Base-by-base conservation (phyloP, 108 stramenopile species). In the Skeletonema menzelii region DNA sequence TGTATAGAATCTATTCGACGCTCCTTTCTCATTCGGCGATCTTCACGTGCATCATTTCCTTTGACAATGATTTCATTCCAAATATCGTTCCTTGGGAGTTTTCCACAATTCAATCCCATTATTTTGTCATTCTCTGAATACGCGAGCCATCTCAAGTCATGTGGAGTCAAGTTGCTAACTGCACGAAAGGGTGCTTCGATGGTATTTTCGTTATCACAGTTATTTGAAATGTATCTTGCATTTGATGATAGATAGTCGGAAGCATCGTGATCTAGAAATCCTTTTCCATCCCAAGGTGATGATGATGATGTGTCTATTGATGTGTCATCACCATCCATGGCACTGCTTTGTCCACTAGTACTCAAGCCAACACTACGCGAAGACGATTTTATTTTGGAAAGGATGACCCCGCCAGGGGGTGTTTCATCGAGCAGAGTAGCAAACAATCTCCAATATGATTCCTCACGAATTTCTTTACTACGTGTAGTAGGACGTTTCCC, bases 201-300 rank as follows among this genome's bases (percentile, higher is more conserved):
- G 27, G 6, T 2, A 66, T 34, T 59, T 14, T 31, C 27, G 1
- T 26, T 11, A 42, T 70, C 22, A 34, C 59, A 44, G 2, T 22
- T 59, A 34, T 78, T 78, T 24, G 65, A 17, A 12, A 59, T 20
- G 26, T 70, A 78, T 31, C 77, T 65, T 30, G 65, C 61, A n/a
- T 56, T 56, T 15, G 77, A 71, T 40, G 77, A 78, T 34, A 78
- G 40, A 26, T 78, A 66, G 27, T 78, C 77, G 5, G 70, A 69
- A 0, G 70, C 70, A 56, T 78, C 77, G 38, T 78, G 77, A 67
- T 78, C 77, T 32, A 78, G 40, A 35, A 71, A 78, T 55, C 77
- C 77, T 40, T 28, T 78, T 7, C 77, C 70, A 55, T 72, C 59
- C 75, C 75, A 76, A 15, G 64, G 26, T 6, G 35, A 35, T 35